A percentile compares a stretch with the other conserved stretches of the same genome.
Conservation (phyloP, 1,284 basidiomycete species). For the Papiliotrema laurentii region DNA sequence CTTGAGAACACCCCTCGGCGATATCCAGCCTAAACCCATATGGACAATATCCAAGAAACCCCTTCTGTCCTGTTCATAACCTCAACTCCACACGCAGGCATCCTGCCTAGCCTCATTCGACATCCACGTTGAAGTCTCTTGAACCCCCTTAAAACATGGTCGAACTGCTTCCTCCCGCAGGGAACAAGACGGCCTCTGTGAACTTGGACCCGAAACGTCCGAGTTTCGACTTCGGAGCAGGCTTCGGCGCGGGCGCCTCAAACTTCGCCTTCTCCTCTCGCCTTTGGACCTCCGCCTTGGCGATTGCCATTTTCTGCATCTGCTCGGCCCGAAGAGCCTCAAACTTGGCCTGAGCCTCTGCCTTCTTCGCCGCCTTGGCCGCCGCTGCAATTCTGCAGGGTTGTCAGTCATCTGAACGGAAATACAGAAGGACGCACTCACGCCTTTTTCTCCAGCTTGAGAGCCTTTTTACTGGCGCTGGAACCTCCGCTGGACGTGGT, state of each 20-base stretch:
- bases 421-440: constrained; percentile 12
- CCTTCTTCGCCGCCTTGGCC: constrained; percentile 26
- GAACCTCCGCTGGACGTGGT: constrained; percentile 20
- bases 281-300: constrained; percentile 25
- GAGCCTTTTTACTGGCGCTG: constrained; percentile 19
- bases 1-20: too few relatives aligned
- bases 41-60: too few relatives aligned
- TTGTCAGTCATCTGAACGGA: neutral
- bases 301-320: constrained; percentile 24
- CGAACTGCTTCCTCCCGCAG: constrained; percentile 15
- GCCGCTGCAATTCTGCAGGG: constrained; percentile 19
- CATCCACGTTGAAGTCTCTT: too few relatives aligned
- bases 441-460: constrained; percentile 27
- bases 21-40: too few relatives aligned
- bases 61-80: too few relatives aligned
- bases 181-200: constrained; percentile 29
- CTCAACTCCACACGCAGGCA: too few relatives aligned
- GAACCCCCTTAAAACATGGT: constrained; percentile 20
- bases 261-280: constrained; percentile 16
- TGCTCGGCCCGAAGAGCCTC: constrained; percentile 36
- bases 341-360: constrained; percentile 32
- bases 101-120: too few relatives aligned
- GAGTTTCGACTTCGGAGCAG: constrained; percentile 20
- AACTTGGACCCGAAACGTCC: constrained; percentile 28
- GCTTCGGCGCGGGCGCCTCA: constrained; percentile 3